Evolutionary conservation across 352 stramenopile genomes (phyloP).

Genomic region (Phytophthora parvispora): DNA sequence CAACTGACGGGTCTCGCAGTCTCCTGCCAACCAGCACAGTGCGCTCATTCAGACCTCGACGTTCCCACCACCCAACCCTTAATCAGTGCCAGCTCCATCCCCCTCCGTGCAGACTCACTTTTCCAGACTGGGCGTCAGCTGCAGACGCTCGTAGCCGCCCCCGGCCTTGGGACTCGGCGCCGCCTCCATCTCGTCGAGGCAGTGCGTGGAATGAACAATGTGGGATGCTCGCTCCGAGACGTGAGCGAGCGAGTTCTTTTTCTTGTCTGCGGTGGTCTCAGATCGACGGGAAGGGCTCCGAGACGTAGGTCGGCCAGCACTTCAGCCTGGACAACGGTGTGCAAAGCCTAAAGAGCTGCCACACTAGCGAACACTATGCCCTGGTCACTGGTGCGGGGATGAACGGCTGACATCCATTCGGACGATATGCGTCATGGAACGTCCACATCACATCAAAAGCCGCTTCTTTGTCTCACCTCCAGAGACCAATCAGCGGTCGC

Average conservation of each 20-base stretch:
- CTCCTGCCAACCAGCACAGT: conserved; percentile 9
- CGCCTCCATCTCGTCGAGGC: conserved; percentile 26
- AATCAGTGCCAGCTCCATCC: conserved; percentile 21
- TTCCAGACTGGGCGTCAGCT: conserved; percentile 34
- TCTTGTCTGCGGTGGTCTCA: conserved; percentile 16
- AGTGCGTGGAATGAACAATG: neutral
- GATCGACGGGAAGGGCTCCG: conserved; percentile 4
- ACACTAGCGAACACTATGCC: neutral
- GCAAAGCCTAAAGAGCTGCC: neutral
- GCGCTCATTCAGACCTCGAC: neutral
- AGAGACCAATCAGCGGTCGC: conserved; percentile 3
- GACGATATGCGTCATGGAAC: conserved; percentile 1
- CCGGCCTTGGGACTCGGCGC: conserved; percentile 27
- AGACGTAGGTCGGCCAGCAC: conserved; percentile 4
- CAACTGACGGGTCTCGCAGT: conserved; percentile 24
- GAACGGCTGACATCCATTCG: conserved; percentile 16
- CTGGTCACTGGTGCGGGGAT: conserved; percentile 8
- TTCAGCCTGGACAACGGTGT: conserved; percentile 1
- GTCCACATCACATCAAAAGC: conserved; percentile 5
- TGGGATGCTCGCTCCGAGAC: neutral
- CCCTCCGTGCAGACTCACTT: conserved; percentile 16
- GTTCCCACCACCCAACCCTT: conserved; percentile 12
- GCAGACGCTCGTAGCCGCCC: conserved; percentile 31
- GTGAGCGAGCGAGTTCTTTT: conserved; percentile 13
- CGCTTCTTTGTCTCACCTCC: conserved; percentile 17